These are phyloP conservation scores for Lobosporangium transversale DNA, from an alignment of 192 early-diverging fungal species.

Conservation along the genomic window DNA sequence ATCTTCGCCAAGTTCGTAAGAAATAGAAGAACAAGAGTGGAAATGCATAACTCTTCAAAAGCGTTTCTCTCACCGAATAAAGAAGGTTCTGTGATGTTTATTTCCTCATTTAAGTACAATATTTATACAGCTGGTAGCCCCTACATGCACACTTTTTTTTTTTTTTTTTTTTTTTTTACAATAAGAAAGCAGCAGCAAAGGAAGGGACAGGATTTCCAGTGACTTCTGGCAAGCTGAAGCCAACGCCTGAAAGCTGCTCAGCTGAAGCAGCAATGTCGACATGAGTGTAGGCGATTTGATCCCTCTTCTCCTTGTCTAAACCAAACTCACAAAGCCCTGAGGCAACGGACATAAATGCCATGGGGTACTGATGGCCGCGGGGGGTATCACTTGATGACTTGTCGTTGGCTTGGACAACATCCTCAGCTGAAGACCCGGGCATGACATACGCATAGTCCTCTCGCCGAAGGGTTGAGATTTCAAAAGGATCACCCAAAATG, in stretches of 20 bases:
- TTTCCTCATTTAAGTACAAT: no score
- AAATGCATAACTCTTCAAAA: no score
- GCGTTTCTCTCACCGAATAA: no score
- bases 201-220: constrained; percentile 83
- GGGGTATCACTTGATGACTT: constrained; percentile 74
- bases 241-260: constrained; percentile 69
- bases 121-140: no score
- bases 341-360: constrained; percentile 83
- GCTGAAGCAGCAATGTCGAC: constrained; percentile 86
- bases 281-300: constrained; percentile 84
- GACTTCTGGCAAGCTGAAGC: constrained; percentile 73
- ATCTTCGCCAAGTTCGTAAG: no score
- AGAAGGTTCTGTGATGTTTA: no score
- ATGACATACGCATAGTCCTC: constrained; percentile 77
- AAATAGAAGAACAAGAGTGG: no score
- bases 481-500: constrained; percentile 82
- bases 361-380: constrained; percentile 90
- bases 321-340: constrained; percentile 81
- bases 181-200: constrained; percentile 77
- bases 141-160: no score
- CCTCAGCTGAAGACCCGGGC: constrained; percentile 75
- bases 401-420: constrained; percentile 86
- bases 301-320: constrained; percentile 59
- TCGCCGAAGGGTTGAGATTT: constrained; percentile 81
- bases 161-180: no score